Evolutionary conservation across 2,329 filamentous ascomycete species (phyloP).

Genomic region (Xylaria sp.): DNA sequence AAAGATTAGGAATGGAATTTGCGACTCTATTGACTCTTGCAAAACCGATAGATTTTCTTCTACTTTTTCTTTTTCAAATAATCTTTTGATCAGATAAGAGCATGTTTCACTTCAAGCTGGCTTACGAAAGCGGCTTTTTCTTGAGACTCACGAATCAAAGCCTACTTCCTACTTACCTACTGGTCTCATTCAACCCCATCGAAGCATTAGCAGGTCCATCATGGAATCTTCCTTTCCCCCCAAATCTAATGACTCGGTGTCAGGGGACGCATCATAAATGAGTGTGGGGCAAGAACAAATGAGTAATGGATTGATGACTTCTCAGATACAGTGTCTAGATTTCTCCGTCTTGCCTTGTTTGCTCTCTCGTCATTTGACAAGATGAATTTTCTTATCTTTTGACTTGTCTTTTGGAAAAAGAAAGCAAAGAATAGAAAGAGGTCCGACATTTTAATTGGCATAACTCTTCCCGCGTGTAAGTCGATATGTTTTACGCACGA

Average conservation of each 20-base stretch:
- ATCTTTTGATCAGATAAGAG: too few relatives aligned
- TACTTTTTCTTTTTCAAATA: too few relatives aligned
- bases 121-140: too few relatives aligned
- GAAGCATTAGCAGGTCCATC: background rate
- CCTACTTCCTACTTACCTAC: background rate
- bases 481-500: too few relatives aligned
- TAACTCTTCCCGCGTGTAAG: background rate
- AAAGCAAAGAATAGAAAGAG: background rate
- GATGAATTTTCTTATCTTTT: too few relatives aligned
- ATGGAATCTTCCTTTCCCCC: background rate
- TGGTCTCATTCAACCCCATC: background rate
- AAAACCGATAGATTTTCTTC: too few relatives aligned
- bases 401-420: background rate
- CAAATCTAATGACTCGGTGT: background rate
- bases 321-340: too few relatives aligned
- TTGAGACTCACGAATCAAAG: background rate
- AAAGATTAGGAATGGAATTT: too few relatives aligned
- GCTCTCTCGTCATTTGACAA: background rate
- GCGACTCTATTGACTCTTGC: too few relatives aligned
- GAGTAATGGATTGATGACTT: constrained; percentile 1
- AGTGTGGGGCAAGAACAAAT: background rate
- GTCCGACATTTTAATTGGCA: background rate
- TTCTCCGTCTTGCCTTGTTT: background rate
- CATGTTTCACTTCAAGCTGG: too few relatives aligned
- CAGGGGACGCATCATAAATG: background rate